Evolutionary conservation across 2,329 filamentous ascomycete species (phyloP).

Genomic region (Parascedosporium putredinis): DNA sequence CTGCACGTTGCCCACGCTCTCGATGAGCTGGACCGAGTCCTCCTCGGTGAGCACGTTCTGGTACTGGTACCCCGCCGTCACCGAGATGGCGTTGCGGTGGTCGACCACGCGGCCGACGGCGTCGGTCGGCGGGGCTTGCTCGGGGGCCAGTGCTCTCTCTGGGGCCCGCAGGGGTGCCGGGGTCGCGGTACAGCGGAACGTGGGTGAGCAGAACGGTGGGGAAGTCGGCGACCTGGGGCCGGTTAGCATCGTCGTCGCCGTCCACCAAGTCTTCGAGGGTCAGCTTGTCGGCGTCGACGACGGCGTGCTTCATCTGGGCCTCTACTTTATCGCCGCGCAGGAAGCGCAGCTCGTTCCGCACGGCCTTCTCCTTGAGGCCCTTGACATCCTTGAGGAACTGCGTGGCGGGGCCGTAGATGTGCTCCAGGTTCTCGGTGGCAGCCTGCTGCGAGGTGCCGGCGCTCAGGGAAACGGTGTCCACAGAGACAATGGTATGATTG

Average conservation of each 20-base stretch:
- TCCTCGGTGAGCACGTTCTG: constrained; percentile 79
- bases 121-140: constrained; percentile 39
- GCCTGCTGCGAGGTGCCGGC: constrained; percentile 49
- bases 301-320: constrained; percentile 44
- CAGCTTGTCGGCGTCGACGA: constrained; percentile 30
- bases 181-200: constrained; percentile 74
- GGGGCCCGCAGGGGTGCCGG: constrained; percentile 81
- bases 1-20: constrained; percentile 68
- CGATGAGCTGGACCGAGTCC: constrained; percentile 65
- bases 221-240: constrained; percentile 43
- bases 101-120: constrained; percentile 30
- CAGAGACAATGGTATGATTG: constrained; percentile 89
- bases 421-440: constrained; percentile 37
- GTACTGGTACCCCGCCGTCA: constrained; percentile 82
- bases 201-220: constrained; percentile 86
- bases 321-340: constrained; percentile 51
- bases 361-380: constrained; percentile 53
- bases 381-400: constrained; percentile 65
- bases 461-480: constrained; percentile 82
- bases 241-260: neutral
- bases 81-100: constrained; percentile 65
- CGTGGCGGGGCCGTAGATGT: constrained; percentile 66
- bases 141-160: constrained; percentile 75
- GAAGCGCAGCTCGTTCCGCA: constrained; percentile 56
- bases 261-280: constrained; percentile 16